phyloP scores from a whole-genome alignment of 73 alveolate species.

The Uronychia binucleata region DNA sequence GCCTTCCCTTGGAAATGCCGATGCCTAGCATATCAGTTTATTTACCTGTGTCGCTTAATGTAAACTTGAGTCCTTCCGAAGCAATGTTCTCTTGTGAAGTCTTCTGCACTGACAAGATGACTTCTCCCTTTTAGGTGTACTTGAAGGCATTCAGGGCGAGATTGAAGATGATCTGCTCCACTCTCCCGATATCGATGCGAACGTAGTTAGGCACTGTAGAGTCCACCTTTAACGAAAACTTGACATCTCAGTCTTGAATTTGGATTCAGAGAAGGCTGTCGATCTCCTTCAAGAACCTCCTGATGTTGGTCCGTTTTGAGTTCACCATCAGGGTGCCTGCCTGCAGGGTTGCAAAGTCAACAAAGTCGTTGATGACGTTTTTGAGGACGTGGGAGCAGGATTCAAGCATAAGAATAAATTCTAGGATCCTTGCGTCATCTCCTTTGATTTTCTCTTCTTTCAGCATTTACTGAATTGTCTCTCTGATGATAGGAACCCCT shows the following conservation, averaged over 20 bases:
- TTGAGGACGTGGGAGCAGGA: not conserved
- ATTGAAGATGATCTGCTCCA: not conserved
- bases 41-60: not conserved
- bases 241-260: not conserved
- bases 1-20: not conserved
- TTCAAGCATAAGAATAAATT: not conserved
- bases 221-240: not conserved
- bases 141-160: not conserved
- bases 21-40: too few relatives aligned
- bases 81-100: too few relatives aligned
- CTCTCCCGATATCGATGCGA: not conserved
- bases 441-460: not conserved
- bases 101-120: not conserved
- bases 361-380: not conserved
- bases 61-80: not conserved
- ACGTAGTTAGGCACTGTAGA: not conserved
- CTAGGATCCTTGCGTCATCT: not conserved
- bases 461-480: not conserved
- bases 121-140: not conserved
- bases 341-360: conserved; percentile 2
- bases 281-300: not conserved
- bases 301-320: not conserved
- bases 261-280: not conserved
- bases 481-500: not conserved
- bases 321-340: not conserved